Percentiles rank a stretch among this genome's conserved stretches.
Evolutionary conservation across 176 grass and related monocot species (phyloP).

Genomic region (Hordeum marinum): DNA sequence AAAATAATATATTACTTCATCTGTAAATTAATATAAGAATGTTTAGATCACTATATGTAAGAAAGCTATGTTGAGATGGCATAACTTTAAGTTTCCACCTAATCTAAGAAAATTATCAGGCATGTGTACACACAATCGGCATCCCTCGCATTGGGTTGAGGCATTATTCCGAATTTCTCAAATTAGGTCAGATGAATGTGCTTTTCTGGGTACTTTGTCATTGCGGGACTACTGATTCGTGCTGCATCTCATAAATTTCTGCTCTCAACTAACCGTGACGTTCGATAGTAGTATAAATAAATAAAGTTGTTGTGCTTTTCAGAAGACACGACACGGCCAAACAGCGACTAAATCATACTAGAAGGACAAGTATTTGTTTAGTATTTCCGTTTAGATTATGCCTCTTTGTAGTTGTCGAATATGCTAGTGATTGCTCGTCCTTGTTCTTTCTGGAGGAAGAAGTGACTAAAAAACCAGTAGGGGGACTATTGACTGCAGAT

Average conservation of each 20-base stretch:
- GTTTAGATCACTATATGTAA: not conserved
- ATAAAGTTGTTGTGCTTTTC: not conserved
- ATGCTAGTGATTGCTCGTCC: too few relatives aligned
- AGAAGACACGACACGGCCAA: not conserved
- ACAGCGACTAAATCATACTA: not conserved
- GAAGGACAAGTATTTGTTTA: not conserved
- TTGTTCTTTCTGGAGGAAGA: not conserved
- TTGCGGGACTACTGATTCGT: not conserved
- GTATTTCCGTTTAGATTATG: not conserved
- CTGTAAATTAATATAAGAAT: too few relatives aligned
- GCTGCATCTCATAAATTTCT: not conserved
- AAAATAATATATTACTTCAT: too few relatives aligned
- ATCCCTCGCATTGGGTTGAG: not conserved
- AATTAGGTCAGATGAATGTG: not conserved
- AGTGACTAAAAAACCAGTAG: not conserved
- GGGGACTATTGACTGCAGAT: not conserved
- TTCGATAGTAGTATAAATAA: not conserved
- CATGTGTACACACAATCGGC: not conserved
- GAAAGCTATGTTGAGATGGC: not conserved
- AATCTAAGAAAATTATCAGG: not conserved
- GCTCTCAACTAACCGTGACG: not conserved
- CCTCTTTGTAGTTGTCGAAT: not conserved
- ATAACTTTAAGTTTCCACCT: not conserved
- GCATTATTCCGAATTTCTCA: not conserved
- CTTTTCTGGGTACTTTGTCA: not conserved